Evolutionary conservation across 192 early-diverging fungal genomes (phyloP).

Genomic region (Backusella circina): DNA sequence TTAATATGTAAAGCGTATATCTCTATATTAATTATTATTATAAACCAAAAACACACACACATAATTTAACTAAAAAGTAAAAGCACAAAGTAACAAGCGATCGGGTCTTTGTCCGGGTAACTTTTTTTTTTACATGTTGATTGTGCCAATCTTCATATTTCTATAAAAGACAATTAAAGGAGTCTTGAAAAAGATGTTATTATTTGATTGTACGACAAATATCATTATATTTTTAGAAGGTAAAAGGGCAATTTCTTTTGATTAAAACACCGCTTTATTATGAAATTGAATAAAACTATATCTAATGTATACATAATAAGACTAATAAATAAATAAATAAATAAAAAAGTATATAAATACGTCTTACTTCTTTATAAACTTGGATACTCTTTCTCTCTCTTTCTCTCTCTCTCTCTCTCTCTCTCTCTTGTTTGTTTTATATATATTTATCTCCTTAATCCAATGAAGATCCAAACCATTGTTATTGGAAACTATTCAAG

Average conservation of each 20-base stretch:
- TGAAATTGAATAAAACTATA: neutral
- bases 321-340: neutral
- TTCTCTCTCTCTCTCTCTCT: neutral
- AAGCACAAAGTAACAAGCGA: neutral
- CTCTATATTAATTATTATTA: neutral
- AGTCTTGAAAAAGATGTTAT: neutral
- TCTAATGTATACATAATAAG: neutral
- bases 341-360: neutral
- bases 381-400: neutral
- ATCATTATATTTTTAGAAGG: neutral
- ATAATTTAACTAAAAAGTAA: neutral
- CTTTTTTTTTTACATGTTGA: constrained; percentile 2
- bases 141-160: neutral
- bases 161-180: neutral
- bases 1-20: neutral
- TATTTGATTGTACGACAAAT: neutral
- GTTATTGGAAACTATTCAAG: neutral
- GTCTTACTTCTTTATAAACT: neutral
- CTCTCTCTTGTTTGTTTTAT: neutral
- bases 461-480: constrained; percentile 11
- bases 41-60: neutral
- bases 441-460: neutral
- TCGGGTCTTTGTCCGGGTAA: neutral
- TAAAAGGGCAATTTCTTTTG: neutral
- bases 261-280: neutral